Conservation (phyloP, 2,329 filamentous ascomycete genomes). For the Onygena corvina region DNA sequence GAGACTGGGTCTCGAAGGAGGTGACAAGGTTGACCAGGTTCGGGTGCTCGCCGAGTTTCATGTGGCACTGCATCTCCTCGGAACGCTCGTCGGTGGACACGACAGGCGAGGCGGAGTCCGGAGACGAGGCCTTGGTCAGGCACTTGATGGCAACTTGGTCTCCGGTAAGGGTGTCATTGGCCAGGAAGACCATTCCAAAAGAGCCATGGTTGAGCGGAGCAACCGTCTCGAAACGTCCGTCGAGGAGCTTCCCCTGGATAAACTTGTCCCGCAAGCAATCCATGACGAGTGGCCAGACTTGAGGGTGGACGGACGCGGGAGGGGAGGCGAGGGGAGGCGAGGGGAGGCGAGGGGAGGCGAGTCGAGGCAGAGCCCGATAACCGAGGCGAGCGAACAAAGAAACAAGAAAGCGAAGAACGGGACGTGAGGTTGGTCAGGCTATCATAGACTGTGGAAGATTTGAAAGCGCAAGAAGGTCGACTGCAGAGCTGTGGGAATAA, state of each 20-base stretch:
- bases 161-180: constrained; percentile 63
- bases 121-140: constrained; percentile 66
- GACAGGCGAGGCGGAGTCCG: constrained; percentile 47
- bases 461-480: constrained; percentile 3
- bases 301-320: not conserved
- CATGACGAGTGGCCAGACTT: constrained; percentile 39
- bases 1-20: constrained; percentile 82
- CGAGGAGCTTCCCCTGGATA: constrained; percentile 63
- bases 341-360: not conserved
- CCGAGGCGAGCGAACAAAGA: constrained; percentile 16
- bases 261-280: constrained; percentile 81
- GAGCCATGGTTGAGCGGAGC: constrained; percentile 96
- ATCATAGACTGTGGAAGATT: constrained; percentile 25
- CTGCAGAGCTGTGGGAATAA: constrained; percentile 12
- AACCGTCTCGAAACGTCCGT: constrained; percentile 81
- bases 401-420: constrained; percentile 23
- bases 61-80: constrained; percentile 56
- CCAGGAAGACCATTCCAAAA: constrained; percentile 96
- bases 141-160: constrained; percentile 91
- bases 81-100: constrained; percentile 65
- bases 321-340: not conserved
- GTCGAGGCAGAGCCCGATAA: constrained; percentile 10
- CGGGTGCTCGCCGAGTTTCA: constrained; percentile 62
- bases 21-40: constrained; percentile 90
- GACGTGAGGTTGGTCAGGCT: constrained; percentile 32